Percentiles rank a stretch among this genome's conserved stretches.
Conservation (phyloP, 805 yeast genomes). For the Saccharomycopsis oosterbeekiorum region DNA sequence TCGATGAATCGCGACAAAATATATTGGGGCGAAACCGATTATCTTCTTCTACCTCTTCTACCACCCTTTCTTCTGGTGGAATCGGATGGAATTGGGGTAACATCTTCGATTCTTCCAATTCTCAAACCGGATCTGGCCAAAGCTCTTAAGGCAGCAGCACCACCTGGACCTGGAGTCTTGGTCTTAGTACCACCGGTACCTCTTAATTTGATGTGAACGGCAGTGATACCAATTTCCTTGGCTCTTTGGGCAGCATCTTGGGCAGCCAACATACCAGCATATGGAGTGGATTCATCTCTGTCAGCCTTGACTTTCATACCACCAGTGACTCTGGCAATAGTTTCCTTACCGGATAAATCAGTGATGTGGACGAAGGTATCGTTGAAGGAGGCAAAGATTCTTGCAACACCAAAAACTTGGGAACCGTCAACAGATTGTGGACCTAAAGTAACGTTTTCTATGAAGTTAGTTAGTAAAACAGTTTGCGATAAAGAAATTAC, state of each 20-base stretch:
- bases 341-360: conserved; percentile 98
- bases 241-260: conserved; percentile 98
- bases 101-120: conserved; percentile 99
- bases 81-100: conserved; percentile 99
- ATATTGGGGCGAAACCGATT: conserved; percentile 1
- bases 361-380: conserved; percentile 99
- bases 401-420: conserved; percentile 99
- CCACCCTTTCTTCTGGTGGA: conserved; percentile 99
- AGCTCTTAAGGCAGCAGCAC: conserved; percentile 98
- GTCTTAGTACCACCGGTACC: conserved; percentile 99
- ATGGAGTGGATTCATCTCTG: conserved; percentile 99
- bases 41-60: conserved; percentile 99
- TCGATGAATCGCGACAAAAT: neutral
- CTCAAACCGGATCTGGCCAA: conserved; percentile 99
- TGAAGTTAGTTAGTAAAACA: conserved; percentile 1
- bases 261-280: conserved; percentile 99
- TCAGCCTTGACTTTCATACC: conserved; percentile 99
- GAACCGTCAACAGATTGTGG: conserved; percentile 93
- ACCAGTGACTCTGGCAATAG: conserved; percentile 99
- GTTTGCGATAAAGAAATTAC: neutral
- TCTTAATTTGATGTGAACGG: conserved; percentile 98
- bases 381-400: conserved; percentile 99
- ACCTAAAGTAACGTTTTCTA: conserved; percentile 57
- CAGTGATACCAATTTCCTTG: conserved; percentile 99
- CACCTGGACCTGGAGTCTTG: conserved; percentile 99